These are phyloP conservation scores for Pseudogymnoascus sp. DNA, from an alignment of 2,329 filamentous ascomycete genomes.

Conservation along the genomic window DNA sequence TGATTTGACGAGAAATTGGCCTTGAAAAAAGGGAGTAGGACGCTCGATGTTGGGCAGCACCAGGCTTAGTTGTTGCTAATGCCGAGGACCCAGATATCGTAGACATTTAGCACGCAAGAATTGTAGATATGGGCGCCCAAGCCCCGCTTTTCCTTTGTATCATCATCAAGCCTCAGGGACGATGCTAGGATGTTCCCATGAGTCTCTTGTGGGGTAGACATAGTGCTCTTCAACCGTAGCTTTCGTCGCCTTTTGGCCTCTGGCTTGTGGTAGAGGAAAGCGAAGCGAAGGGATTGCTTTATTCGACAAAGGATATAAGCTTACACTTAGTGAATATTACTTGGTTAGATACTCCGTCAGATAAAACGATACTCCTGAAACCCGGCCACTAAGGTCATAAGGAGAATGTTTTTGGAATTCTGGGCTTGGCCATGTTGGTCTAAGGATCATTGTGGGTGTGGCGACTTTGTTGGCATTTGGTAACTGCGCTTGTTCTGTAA, in stretches of 20 bases:
- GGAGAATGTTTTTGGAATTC: neutral
- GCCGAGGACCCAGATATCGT: slow-evolving; percentile 19
- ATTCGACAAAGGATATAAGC: neutral
- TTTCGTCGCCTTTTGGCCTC: neutral
- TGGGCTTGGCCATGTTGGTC: neutral
- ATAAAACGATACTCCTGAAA: neutral
- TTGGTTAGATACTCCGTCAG: neutral
- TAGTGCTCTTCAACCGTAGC: neutral
- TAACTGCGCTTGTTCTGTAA: neutral
- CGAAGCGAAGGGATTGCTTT: neutral
- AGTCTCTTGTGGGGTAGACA: neutral
- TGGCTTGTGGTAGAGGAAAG: neutral
- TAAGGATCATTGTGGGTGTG: no score
- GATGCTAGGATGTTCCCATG: neutral
- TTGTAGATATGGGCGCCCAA: neutral
- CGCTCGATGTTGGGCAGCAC: slow-evolving; percentile 19
- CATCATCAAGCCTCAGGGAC: neutral
- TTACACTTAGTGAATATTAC: neutral
- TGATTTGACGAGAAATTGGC: slow-evolving; percentile 19
- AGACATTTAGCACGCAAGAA: slow-evolving; percentile 13
- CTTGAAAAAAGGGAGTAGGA: slow-evolving; percentile 22
- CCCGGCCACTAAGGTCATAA: neutral
- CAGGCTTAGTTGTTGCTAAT: slow-evolving; percentile 22
- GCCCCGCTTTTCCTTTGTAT: neutral
- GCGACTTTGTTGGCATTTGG: neutral